phyloP scores from a whole-genome alignment of 495 filamentous ascomycete species.

The Penicillium robsamsonii region DNA sequence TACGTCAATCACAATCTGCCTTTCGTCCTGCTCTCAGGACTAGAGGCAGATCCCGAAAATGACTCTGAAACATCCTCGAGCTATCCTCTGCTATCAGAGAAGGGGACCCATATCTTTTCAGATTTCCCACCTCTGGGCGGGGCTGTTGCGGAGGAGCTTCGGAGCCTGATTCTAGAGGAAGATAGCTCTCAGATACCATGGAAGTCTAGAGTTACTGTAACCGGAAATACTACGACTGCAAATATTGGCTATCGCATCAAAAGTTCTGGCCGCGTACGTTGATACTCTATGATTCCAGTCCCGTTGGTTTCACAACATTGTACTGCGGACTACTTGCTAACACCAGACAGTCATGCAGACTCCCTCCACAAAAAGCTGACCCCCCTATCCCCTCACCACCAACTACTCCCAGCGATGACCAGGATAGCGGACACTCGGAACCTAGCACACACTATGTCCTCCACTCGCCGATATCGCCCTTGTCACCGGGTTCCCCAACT shows the following conservation, averaged over 20 bases:
- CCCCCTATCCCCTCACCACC: constrained; percentile 51
- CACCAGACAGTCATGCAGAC: constrained; percentile 45
- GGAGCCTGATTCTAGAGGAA: constrained; percentile 62
- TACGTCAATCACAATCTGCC: constrained; percentile 82
- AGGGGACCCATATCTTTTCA: constrained; percentile 60
- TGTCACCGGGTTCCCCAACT: constrained; percentile 73
- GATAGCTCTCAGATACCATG: constrained; percentile 64
- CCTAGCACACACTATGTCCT: constrained; percentile 50
- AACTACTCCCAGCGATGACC: constrained; percentile 45
- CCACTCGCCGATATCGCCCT: constrained; percentile 85
- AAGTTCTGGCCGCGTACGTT: constrained; percentile 74
- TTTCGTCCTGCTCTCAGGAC: constrained; percentile 73
- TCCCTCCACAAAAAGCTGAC: constrained; percentile 63
- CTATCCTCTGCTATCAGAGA: constrained; percentile 57
- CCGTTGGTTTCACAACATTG: constrained; percentile 7
- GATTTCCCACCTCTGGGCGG: constrained; percentile 64
- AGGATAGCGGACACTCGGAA: constrained; percentile 44
- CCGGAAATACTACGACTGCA: constrained; percentile 23
- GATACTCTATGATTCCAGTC: background rate
- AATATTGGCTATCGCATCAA: constrained; percentile 58
- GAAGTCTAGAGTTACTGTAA: constrained; percentile 46
- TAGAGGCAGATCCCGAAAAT: constrained; percentile 43
- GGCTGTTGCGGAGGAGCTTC: constrained; percentile 61
- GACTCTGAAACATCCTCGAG: constrained; percentile 10
- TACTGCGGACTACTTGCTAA: constrained; percentile 18